Conservation (phyloP, 768 basidiomycete species). For the Sistotremastrum suecicum region DNA sequence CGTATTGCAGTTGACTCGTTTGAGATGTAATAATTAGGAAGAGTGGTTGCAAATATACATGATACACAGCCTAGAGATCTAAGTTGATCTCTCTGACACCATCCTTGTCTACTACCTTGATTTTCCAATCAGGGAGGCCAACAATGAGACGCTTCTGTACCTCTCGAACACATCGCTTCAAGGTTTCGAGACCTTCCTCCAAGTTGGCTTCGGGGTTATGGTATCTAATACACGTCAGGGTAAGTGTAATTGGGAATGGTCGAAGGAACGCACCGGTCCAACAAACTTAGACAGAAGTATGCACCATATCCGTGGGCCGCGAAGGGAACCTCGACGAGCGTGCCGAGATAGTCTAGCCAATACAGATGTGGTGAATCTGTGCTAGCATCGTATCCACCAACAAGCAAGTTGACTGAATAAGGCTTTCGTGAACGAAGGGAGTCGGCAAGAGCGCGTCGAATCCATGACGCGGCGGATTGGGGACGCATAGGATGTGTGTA, state of each 20-base stretch:
- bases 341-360: constrained; percentile 96
- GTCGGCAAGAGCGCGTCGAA: constrained; percentile 78
- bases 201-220: constrained; percentile 78
- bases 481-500: constrained; percentile 84
- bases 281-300: constrained; percentile 83
- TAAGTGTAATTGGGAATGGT: not conserved
- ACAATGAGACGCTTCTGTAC: constrained; percentile 75
- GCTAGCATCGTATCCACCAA: constrained; percentile 85
- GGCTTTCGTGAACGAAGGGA: constrained; percentile 79
- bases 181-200: constrained; percentile 73
- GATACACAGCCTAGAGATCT: not conserved
- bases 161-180: constrained; percentile 81
- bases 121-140: constrained; percentile 67
- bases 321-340: constrained; percentile 77
- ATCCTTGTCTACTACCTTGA: constrained; percentile 87
- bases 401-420: constrained; percentile 82
- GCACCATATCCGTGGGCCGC: constrained; percentile 92
- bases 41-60: not conserved
- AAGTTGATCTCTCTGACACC: constrained; percentile 65
- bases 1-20: too few species aligned
- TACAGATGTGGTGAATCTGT: constrained; percentile 63
- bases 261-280: constrained; percentile 54
- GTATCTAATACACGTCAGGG: constrained; percentile 37
- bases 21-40: not conserved
- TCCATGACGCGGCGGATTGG: constrained; percentile 87